A percentile compares a stretch with the other conserved stretches of the same genome.
Evolutionary conservation across 2,329 filamentous ascomycete species (phyloP).

Genomic region (Lachnellula arida): DNA sequence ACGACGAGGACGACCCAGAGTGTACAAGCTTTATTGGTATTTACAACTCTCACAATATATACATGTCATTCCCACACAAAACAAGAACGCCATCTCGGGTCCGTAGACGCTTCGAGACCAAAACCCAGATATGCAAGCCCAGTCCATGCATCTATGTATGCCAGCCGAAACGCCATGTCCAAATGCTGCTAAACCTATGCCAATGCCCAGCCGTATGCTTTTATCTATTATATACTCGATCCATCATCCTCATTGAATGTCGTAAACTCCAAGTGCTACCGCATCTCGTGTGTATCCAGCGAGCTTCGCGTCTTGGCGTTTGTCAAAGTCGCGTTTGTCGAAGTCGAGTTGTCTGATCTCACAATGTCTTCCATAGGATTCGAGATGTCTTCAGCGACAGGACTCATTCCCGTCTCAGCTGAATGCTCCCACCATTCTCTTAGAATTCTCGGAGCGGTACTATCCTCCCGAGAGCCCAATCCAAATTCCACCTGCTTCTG

Average conservation of each 20-base stretch:
- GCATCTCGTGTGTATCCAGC: not conserved
- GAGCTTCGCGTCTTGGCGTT: not conserved
- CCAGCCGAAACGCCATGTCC: conserved; percentile 3
- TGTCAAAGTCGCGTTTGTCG: not conserved
- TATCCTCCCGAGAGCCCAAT: conserved; percentile 1
- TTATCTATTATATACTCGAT: conserved; percentile 1
- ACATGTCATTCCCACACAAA: not conserved
- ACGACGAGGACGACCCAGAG: not conserved
- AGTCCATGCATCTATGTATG: not conserved
- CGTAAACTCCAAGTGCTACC: not conserved
- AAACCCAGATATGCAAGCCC: conserved; percentile 1
- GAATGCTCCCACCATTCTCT: conserved; percentile 33
- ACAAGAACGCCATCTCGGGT: conserved; percentile 13
- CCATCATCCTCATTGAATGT: not conserved
- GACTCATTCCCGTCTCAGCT: conserved; percentile 18
- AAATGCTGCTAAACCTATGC: conserved; percentile 12
- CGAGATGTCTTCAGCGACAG: conserved; percentile 22
- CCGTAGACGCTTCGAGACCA: conserved; percentile 23
- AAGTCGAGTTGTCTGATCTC: not conserved
- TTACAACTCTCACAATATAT: not conserved
- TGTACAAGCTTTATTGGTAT: not conserved
- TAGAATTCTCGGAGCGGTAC: conserved; percentile 20
- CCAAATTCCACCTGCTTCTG: conserved; percentile 26
- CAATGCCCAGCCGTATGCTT: not conserved
- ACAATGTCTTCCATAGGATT: conserved; percentile 17